phyloP scores from a whole-genome alignment of 2,329 filamentous ascomycete species.

The Stemphylium lycopersici region DNA sequence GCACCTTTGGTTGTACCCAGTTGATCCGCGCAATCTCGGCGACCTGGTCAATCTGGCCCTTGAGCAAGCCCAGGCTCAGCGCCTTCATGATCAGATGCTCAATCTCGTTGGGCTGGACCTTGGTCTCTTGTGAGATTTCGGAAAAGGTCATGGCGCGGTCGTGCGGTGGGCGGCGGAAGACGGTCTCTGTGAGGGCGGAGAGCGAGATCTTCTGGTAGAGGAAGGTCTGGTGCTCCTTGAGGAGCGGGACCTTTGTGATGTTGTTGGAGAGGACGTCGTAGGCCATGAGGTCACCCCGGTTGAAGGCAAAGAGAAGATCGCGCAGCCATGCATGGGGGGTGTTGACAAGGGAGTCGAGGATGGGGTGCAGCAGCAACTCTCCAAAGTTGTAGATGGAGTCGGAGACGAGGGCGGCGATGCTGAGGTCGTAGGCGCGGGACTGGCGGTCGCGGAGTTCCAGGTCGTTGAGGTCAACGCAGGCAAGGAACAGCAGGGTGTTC shows the following conservation, averaged over 20 bases:
- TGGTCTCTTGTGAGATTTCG: conserved; percentile 89
- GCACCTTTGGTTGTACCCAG: conserved; percentile 98
- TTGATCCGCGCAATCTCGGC: conserved; percentile 92
- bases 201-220: conserved; percentile 98
- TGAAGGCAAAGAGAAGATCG: conserved; percentile 96
- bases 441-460: conserved; percentile 77
- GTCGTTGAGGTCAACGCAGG: conserved; percentile 84
- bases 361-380: conserved; percentile 96
- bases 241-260: conserved; percentile 78
- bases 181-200: conserved; percentile 91
- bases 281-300: conserved; percentile 86
- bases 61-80: conserved; percentile 86
- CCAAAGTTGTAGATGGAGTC: conserved; percentile 99
- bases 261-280: conserved; percentile 84
- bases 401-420: conserved; percentile 89
- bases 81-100: conserved; percentile 99
- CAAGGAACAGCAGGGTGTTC: conserved; percentile 95
- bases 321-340: conserved; percentile 85
- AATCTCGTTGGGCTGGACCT: conserved; percentile 88
- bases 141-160: conserved; percentile 92
- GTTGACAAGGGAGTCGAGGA: conserved; percentile 81
- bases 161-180: conserved; percentile 94
- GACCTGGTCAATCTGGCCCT: conserved; percentile 95
- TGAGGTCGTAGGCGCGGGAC: conserved; percentile 87
- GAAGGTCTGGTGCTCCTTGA: conserved; percentile 80